Conservation (phyloP, 73 alveolate genomes). For the Tetrahymena borealis region DNA sequence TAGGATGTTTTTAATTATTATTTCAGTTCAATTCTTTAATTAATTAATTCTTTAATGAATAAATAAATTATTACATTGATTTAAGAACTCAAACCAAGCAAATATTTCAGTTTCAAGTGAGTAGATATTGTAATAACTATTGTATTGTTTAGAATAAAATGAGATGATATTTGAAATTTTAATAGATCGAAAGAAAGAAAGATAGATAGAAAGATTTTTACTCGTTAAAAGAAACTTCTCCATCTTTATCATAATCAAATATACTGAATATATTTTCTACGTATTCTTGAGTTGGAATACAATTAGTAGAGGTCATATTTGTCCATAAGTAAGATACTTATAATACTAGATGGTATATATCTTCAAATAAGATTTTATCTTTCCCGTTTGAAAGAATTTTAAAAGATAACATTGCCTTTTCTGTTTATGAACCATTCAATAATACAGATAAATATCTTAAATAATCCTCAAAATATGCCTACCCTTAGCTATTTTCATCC, state of each 20-base stretch:
- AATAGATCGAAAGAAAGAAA: too few relatives aligned
- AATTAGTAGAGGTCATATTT: constrained; percentile 19
- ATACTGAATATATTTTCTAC: constrained; percentile 22
- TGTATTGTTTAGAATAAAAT: neutral
- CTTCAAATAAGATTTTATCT: constrained; percentile 8
- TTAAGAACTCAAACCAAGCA: neutral
- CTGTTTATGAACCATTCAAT: constrained; percentile 19
- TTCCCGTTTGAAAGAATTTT: constrained; percentile 25
- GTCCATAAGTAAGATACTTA: constrained; percentile 39
- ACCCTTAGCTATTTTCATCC: constrained; percentile 20
- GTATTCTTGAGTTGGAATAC: constrained; percentile 28
- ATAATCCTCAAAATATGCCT: constrained; percentile 31
- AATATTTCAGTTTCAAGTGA: neutral
- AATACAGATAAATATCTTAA: constrained; percentile 23
- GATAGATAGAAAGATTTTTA: constrained; percentile 2
- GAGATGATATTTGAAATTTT: too few relatives aligned
- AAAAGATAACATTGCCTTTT: constrained; percentile 26
- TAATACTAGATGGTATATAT: constrained; percentile 17
- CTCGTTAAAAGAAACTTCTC: constrained; percentile 28
- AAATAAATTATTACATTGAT: neutral
- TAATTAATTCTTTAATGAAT: neutral
- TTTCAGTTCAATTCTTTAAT: too few relatives aligned
- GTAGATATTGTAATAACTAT: neutral
- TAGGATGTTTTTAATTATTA: too few relatives aligned
- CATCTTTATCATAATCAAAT: constrained; percentile 40